These are phyloP conservation scores for Fusarium nygamai DNA, from an alignment of 2,329 filamentous ascomycete species.

Conservation along the genomic window DNA sequence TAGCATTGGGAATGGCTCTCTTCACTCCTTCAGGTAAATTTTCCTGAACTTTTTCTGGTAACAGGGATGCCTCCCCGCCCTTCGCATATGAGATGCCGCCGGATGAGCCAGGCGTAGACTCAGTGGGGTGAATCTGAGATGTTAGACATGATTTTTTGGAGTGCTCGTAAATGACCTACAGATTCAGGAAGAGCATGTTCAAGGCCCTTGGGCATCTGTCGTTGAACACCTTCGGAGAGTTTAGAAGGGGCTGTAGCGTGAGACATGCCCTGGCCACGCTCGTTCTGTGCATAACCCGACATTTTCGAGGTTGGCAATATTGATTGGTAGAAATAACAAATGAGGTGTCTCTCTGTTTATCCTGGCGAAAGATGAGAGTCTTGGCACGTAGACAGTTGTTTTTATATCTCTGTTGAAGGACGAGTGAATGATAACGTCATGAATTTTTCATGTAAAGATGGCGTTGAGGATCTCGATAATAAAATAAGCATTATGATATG, in stretches of 20 bases:
- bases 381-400: neutral
- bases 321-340: too few species aligned
- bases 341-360: neutral
- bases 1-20: constrained; percentile 28
- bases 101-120: constrained; percentile 18
- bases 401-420: neutral
- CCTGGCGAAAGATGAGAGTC: too few species aligned
- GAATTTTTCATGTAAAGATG: neutral
- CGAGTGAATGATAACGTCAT: neutral
- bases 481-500: neutral
- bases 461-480: neutral
- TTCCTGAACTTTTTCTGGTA: constrained; percentile 40
- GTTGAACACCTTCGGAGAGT: constrained; percentile 26
- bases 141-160: neutral
- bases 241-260: constrained; percentile 36
- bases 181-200: constrained; percentile 36
- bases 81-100: constrained; percentile 35
- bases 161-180: neutral
- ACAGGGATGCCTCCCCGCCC: constrained; percentile 25
- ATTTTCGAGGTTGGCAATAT: neutral
- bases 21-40: constrained; percentile 37
- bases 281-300: constrained; percentile 12
- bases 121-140: constrained; percentile 36
- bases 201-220: constrained; percentile 21
- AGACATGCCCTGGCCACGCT: constrained; percentile 29